Base-by-base conservation (phyloP, 2,329 filamentous ascomycete species). In the Helotiales sp. region DNA sequence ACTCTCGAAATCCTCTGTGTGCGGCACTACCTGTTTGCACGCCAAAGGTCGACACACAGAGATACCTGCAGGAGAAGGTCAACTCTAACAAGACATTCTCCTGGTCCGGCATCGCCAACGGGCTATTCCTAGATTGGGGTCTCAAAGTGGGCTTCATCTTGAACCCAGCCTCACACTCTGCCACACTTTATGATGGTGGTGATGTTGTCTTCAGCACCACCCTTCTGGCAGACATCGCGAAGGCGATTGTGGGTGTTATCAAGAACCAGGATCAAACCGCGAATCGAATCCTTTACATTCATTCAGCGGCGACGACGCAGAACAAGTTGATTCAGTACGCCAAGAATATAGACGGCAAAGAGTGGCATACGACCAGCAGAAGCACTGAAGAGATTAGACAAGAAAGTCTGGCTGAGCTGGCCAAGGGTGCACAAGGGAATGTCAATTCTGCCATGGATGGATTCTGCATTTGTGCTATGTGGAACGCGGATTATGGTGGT, bases 91-190 rank as follows among this genome's bases (percentile, higher is more conserved):
- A 52, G 2, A 69, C 72, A 55, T 64, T 86, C 73, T 73, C 77
- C 22, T 87, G 84, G 75, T 85, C 80, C 0, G 72, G 75, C 13
- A 68, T 88, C 3, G 74, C 78, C 22, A 81, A 74, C 55, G 81
- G 80, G 0, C 71, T 74, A 0, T 86, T 88, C 71, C 78, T 87
- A 60, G 85, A 88, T 66, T 86, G 79, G 81, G 74, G 74, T 2
- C 51, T 77, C n/a, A 34, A 64, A 61, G 66, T 12, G 2, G 70
- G 70, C 13, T 77, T 83, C 59, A 52, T 81, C 5, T 50, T 81
- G 2, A 73, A 81, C 58, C 60, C 75, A 2, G 72, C 73, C 15
- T 68, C 73, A 3, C 71, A 74, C 4, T 74, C 59, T 27, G 54
- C 42, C 1, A 74, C 66, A 0, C 63, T 85, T 0, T 76, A 73